phyloP scores from a whole-genome alignment of 306 rosid genomes.

The Quercus alba region DNA sequence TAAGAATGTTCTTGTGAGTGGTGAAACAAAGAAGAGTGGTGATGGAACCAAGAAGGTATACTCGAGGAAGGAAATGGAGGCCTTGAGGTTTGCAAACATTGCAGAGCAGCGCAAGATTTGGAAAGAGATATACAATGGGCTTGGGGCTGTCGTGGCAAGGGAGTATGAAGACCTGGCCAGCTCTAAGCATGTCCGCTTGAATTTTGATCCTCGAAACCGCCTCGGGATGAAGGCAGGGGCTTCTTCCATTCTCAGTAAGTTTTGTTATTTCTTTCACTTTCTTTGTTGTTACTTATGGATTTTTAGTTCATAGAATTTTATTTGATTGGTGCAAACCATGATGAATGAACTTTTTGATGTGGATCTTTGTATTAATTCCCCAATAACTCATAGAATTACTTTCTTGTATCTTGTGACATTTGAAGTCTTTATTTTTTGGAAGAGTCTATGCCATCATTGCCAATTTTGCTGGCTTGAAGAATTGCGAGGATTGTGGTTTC shows the following conservation, averaged over 20 bases:
- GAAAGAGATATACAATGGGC: constrained; percentile 46
- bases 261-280: not conserved
- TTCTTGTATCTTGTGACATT: not conserved
- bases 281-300: not conserved
- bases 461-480: not conserved
- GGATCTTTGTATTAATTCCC: not conserved
- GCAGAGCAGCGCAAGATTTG: constrained; percentile 54
- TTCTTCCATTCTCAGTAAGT: constrained; percentile 42
- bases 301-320: not conserved
- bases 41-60: constrained; percentile 36
- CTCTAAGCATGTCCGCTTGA: constrained; percentile 22
- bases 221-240: constrained; percentile 33
- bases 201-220: constrained; percentile 26
- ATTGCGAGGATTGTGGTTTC: not conserved
- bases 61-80: constrained; percentile 61
- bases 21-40: constrained; percentile 9
- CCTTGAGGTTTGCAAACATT: constrained; percentile 52
- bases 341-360: not conserved
- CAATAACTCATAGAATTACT: not conserved
- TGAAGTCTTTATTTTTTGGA: not conserved
- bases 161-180: constrained; percentile 54
- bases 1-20: constrained; percentile 1
- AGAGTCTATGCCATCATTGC: not conserved
- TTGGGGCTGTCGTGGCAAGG: constrained; percentile 43
- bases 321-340: not conserved